Evolutionary conservation across 352 stramenopile species (phyloP), one percentile per base, ranked within the genome.

Genomic region (Phytophthora constricta): DNA sequence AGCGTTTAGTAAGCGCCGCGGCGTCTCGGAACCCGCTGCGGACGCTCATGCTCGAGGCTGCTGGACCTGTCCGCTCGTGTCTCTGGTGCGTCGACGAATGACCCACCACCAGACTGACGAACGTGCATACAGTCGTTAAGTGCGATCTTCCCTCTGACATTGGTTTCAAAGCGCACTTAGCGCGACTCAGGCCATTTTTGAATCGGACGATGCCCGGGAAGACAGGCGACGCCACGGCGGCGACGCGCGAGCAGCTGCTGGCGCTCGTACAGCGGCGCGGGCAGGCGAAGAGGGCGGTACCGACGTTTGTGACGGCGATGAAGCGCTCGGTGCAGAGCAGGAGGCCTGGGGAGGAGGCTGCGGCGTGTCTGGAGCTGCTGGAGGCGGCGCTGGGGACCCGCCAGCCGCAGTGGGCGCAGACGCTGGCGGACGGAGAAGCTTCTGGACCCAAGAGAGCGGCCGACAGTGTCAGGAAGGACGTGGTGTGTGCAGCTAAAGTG

Each of bases 401-500:
- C 1, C 65, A 59, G 8, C 4, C 45, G 0, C 39, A 58, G 41
- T 79, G 72, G 68, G 53, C 26, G 22, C 52, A 56, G 20, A 46
- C 27, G 11, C 27, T 70, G 33, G 57, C 47, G 13, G 34, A 39
- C 45, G 58, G 71, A 19, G 58, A 53, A n/a, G 42, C 50, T 3
- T 4, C 22, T 20, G 70, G 76, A 41, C 59, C 58, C 31, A 63
- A 74, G 52, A 62, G 68, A 46, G 57, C 69, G 25, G 68, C 50
- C 43, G 57, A 65, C 17, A 55, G 41, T 20, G 52, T 61, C 16
- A 79, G 76, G 14, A 71, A 63, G n/a, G 75, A 71, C 48, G 72
- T 74, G 17, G 56, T 89, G 13, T 76, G 87, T 23, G 63, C 71
- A 14, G 83, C 80, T 28, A 91, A 92, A 39, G 52, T 89, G 28